Base-by-base conservation (phyloP, 2,329 filamentous ascomycete species). In the Xenosphaeropsis pyriputrescens region DNA sequence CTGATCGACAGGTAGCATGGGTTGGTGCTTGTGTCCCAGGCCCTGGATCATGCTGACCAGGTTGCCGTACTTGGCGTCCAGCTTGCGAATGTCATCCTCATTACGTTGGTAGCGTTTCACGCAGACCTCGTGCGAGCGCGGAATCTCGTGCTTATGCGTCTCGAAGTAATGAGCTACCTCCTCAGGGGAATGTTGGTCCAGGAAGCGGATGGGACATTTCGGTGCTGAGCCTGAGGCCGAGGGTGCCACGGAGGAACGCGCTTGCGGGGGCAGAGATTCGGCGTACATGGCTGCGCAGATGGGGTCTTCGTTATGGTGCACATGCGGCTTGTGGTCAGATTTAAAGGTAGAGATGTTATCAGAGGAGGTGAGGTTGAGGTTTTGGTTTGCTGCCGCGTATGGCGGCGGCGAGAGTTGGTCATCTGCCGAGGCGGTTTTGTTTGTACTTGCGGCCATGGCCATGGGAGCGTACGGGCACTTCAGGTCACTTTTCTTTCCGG, bases 21-120 rank as follows among this genome's bases (percentile, higher is more conserved):
- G 79, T 54, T 91, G 82, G 54, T 96, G 89, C 49, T 93, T 85
- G 45, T 79, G 73, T 35, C 86, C 84, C 30, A 96, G 65, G 7
- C 85, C 85, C 56, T 91, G 80, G 43, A 96, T 93, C 89, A 96
- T 95, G 60, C 75, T 93, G 48, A 85, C 85, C 32, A 95, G 65
- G 55, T 80, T 89, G 55, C 52, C 53, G 55, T 95, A 96, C 57
- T 95, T 96, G 44, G 85, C 85, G 56, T 96, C 89, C 39, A 96
- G 67, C 58, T 93, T 84, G 46, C 77, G 76, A 52, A 93, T 83
- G 51, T 88, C 83, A 45, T 82, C 73, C 49, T 89, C 80, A 51
- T 88, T 89, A 57, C 75, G 80, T 59, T 93, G 85, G 55, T 94
- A 94, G 40, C 88, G 75, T 52, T 83, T 79, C 43, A 96, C 77